Percentiles rank a stretch among this genome's conserved stretches.
phyloP scores from a whole-genome alignment of 2,329 filamentous ascomycete species.

The Aureobasidium sp. region DNA sequence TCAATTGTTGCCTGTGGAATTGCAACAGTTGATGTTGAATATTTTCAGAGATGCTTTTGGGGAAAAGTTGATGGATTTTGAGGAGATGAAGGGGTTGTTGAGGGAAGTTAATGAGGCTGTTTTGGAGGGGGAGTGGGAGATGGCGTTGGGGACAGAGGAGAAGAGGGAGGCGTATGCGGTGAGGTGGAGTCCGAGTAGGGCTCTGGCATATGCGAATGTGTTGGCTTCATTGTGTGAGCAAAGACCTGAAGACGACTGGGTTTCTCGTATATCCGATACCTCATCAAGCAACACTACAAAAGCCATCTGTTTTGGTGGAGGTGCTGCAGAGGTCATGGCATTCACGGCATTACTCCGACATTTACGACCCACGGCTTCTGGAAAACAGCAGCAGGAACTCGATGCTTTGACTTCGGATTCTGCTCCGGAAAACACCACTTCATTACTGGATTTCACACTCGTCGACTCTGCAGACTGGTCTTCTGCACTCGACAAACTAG shows the following conservation, averaged over 20 bases:
- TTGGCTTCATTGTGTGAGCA: not conserved
- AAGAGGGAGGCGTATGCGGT: slow-evolving; percentile 1
- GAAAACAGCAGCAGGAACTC: not conserved
- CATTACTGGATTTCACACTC: not conserved
- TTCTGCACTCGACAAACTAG: not conserved
- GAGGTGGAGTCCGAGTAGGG: slow-evolving; percentile 6
- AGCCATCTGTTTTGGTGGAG: slow-evolving; percentile 1
- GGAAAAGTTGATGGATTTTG: not conserved
- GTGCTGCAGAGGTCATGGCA: slow-evolving; percentile 8
- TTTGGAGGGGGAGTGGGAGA: not conserved
- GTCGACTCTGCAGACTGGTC: slow-evolving; percentile 7
- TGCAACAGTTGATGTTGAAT: slow-evolving; percentile 8
- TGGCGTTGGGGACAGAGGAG: not conserved
- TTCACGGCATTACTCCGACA: slow-evolving; percentile 7
- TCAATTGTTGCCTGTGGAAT: not conserved
- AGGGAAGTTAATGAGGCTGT: not conserved
- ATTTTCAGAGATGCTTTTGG: slow-evolving; percentile 2
- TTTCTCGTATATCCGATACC: not conserved
- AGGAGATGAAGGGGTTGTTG: not conserved
- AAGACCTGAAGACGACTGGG: not conserved
- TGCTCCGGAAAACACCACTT: not conserved
- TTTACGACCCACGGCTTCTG: not conserved
- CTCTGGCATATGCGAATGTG: slow-evolving; percentile 12
- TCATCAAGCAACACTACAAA: not conserved
- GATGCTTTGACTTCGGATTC: not conserved